Evolutionary conservation across 108 stramenopile genomes (phyloP), one percentile per base, ranked within the genome.

Genomic region (Discostella stelligeroides): DNA sequence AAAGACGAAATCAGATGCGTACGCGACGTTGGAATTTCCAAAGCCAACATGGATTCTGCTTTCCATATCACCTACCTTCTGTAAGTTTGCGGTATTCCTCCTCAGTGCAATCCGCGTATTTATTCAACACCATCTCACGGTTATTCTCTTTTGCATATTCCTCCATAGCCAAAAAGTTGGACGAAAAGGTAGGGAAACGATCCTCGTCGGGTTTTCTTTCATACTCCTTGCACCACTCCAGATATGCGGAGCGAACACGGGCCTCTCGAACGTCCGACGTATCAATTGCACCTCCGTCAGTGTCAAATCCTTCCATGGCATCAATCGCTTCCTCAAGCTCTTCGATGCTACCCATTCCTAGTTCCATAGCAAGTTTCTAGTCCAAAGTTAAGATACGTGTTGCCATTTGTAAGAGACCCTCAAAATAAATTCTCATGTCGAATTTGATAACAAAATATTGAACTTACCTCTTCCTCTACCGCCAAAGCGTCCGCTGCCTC

Each of bases 81-180:
- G 82, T 82, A 38, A 82, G 48, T 51, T 55, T 49, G 18, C 77
- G 65, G 57, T 84, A 82, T 63, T 88, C 87, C 20, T 86, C 87
- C 67, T 88, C 84, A 21, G 84, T 82, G 59, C 82, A 82, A 66
- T 84, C 86, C 18, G 85, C 85, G 56, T 83, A 86, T 60, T 86
- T 78, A 47, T 86, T 86, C 64, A 86, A 60, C 50, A 73, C 79
- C 83, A 81, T 86, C 66, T 86, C 84, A 63, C 87, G 85, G 15
- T 85, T 87, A 60, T 85, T 84, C 42, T 92, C 87, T 48, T 87
- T 79, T 1, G 90, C 85, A 49, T 83, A 91, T 21, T 86, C 84
- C 72, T 94, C 90, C 92, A 94, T 94, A n/a, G 84, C 84, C 68
- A 91, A 58, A 73, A 82, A 91, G 75, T 94, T 94, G 27, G 71